Percentiles rank a stretch among this genome's conserved stretches.
These are phyloP conservation scores for Przewalskia tangutica DNA, from an alignment of 257 asterid species.

Conservation along the genomic window DNA sequence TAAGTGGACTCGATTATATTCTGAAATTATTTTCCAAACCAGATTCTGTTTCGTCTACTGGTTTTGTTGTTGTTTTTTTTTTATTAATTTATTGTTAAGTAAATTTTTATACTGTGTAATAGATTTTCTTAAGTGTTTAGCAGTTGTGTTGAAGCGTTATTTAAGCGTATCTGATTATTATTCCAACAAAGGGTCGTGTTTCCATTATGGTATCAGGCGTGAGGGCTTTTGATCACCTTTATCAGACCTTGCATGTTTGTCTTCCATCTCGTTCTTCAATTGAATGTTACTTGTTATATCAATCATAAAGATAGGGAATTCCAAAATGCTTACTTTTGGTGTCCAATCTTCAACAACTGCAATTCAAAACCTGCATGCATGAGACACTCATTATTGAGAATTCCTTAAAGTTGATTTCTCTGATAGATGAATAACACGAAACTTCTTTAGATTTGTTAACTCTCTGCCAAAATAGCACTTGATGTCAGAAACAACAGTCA, in stretches of 20 bases:
- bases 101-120: no score
- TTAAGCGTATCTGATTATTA: no score
- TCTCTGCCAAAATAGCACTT: neutral
- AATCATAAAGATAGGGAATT: neutral
- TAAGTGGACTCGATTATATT: no score
- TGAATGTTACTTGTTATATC: neutral
- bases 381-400: neutral
- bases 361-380: neutral
- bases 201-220: constrained; percentile 14
- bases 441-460: neutral
- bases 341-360: neutral
- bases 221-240: neutral
- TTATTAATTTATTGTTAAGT: no score
- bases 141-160: no score
- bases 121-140: no score
- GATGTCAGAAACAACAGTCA: neutral
- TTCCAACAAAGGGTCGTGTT: constrained; percentile 18
- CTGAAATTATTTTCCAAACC: no score
- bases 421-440: neutral
- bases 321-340: neutral
- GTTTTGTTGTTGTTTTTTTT: no score
- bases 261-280: neutral
- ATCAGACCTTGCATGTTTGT: neutral
- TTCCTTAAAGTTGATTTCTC: neutral
- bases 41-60: no score